Conservation (phyloP, 768 basidiomycete species). For the Rubroboletus pulcherrimus region DNA sequence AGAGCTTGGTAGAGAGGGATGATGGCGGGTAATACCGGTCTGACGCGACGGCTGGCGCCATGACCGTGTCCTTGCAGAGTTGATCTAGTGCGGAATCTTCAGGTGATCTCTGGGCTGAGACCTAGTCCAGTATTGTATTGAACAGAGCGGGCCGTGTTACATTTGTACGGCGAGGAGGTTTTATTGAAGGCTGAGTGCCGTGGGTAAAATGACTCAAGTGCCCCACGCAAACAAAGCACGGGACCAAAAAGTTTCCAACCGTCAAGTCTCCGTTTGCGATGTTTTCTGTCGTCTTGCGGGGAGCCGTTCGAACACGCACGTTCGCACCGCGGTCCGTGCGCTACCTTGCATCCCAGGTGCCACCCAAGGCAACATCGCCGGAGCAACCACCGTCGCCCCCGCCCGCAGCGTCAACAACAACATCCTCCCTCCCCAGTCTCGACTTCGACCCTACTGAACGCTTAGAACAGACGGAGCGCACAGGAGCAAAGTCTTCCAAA, state of each 20-base stretch:
- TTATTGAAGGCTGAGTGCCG: neutral
- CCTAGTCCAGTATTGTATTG: too few species aligned
- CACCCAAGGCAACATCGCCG: conserved; percentile 16
- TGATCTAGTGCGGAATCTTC: neutral
- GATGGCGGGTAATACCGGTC: neutral
- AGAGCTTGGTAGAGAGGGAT: neutral
- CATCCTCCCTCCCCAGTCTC: conserved; percentile 43
- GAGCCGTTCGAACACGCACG: conserved; percentile 19
- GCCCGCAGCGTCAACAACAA: neutral
- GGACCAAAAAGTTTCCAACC: neutral
- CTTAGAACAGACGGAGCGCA: conserved; percentile 43
- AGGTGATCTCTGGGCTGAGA: too few species aligned
- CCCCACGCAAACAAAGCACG: neutral
- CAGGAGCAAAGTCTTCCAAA: conserved; percentile 76
- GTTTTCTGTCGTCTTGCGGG: conserved; percentile 24
- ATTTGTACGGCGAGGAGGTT: neutral
- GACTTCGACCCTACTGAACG: conserved; percentile 60
- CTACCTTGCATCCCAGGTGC: conserved; percentile 16
- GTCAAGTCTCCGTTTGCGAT: conserved; percentile 2
- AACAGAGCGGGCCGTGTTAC: neutral
- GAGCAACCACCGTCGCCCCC: conserved; percentile 4
- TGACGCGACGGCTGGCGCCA: neutral
- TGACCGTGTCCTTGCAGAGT: neutral
- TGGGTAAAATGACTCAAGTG: neutral
- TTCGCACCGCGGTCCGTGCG: conserved; percentile 21